These are phyloP conservation scores for Penicillium pancosmium DNA, from an alignment of 495 filamentous ascomycete species.

Conservation along the genomic window DNA sequence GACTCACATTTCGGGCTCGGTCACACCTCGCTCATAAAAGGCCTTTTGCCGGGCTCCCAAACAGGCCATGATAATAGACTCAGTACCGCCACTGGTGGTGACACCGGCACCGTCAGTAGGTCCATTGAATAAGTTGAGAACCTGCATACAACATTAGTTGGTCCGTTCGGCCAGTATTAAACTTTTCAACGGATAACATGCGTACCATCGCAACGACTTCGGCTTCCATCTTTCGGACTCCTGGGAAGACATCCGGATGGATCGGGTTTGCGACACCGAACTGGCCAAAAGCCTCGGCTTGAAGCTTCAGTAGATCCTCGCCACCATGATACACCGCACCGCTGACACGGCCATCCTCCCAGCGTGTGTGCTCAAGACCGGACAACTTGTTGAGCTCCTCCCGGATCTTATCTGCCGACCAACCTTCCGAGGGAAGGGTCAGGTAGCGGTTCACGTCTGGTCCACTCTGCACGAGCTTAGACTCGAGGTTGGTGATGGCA, in stretches of 20 bases:
- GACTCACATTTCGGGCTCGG: conserved; percentile 89
- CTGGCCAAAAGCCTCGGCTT: conserved; percentile 87
- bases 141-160: conserved; percentile 38
- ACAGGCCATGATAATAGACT: conserved; percentile 95
- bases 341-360: conserved; percentile 94
- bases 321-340: conserved; percentile 98
- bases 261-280: conserved; percentile 99
- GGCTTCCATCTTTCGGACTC: conserved; percentile 98
- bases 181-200: not conserved
- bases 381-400: conserved; percentile 78
- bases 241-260: conserved; percentile 97
- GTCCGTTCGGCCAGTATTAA: not conserved
- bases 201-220: conserved; percentile 93
- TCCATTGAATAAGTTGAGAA: conserved; percentile 88
- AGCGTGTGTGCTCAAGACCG: conserved; percentile 88
- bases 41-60: conserved; percentile 88
- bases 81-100: conserved; percentile 90
- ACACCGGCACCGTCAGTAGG: conserved; percentile 82
- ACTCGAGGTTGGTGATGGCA: conserved; percentile 70
- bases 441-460: conserved; percentile 74
- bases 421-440: conserved; percentile 81
- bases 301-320: conserved; percentile 76
- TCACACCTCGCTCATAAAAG: conserved; percentile 78
- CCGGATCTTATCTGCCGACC: conserved; percentile 75
- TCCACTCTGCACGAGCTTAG: conserved; percentile 75